Evolutionary conservation across 176 grass and related monocot genomes (phyloP).

Genomic region (Oryza punctata): DNA sequence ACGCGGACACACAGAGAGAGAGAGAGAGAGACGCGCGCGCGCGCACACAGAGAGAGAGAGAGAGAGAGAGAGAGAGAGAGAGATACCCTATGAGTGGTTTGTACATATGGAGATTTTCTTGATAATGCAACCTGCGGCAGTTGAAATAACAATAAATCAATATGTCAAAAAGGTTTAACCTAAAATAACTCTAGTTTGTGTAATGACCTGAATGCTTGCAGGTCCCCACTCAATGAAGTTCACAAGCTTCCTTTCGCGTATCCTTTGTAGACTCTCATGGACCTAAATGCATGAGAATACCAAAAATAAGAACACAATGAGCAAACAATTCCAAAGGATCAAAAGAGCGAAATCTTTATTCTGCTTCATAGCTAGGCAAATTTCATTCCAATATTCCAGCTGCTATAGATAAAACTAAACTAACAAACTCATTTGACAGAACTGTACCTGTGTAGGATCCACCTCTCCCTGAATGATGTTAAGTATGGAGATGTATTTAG

Average conservation of each 20-base stretch:
- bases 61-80: not conserved
- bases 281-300: constrained; percentile 51
- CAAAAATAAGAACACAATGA: constrained; percentile 14
- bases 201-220: constrained; percentile 90
- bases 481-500: constrained; percentile 99
- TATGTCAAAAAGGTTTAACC: not conserved
- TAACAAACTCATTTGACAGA: constrained; percentile 16
- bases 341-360: not conserved
- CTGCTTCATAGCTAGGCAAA: not conserved
- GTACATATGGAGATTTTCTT: constrained; percentile 99
- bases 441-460: constrained; percentile 89
- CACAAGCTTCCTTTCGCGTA: constrained; percentile 96
- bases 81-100: constrained; percentile 94
- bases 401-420: constrained; percentile 2
- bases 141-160: constrained; percentile 28
- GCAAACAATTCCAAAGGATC: constrained; percentile 18
- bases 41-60: not conserved
- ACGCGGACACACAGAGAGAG: not conserved
- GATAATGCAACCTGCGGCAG: constrained; percentile 82
- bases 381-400: constrained; percentile 5
- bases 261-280: constrained; percentile 97
- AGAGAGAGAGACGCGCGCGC: not conserved
- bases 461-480: constrained; percentile 99
- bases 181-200: not conserved
- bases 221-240: constrained; percentile 99